A percentile compares a stretch with the other conserved stretches of the same genome.
phyloP scores from a whole-genome alignment of 2,329 filamentous ascomycete species.

The Colletotrichum sp. region DNA sequence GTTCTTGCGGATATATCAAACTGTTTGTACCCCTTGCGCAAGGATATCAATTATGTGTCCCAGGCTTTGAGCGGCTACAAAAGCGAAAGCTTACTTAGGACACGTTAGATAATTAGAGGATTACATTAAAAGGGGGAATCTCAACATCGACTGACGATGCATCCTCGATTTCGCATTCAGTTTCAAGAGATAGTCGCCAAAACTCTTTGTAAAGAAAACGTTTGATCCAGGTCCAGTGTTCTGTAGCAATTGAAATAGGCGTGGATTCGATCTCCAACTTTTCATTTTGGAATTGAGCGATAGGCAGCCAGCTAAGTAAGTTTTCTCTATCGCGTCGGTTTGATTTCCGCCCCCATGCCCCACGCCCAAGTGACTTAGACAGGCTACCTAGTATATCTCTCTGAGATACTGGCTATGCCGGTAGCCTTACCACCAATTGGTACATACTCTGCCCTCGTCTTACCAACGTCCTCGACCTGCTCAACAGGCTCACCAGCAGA shows the following conservation, averaged over 20 bases:
- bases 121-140: neutral
- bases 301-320: neutral
- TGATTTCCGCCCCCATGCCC: neutral
- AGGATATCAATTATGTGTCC: neutral
- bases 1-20: neutral
- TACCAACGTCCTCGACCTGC: neutral
- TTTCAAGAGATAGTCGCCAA: neutral
- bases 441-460: neutral
- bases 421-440: neutral
- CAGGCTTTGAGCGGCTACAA: neutral
- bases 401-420: neutral
- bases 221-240: neutral
- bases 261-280: neutral
- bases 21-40: neutral
- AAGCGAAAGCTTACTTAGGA: neutral
- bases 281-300: neutral
- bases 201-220: neutral
- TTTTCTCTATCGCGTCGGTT: accelerated
- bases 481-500: neutral
- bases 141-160: neutral
- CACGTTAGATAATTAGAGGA: accelerated
- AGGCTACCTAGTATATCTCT: neutral
- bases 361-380: neutral
- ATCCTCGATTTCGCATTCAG: accelerated
- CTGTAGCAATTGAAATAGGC: neutral